Conservation (phyloP, 495 filamentous ascomycete species). For the Filosporella fistucella region DNA sequence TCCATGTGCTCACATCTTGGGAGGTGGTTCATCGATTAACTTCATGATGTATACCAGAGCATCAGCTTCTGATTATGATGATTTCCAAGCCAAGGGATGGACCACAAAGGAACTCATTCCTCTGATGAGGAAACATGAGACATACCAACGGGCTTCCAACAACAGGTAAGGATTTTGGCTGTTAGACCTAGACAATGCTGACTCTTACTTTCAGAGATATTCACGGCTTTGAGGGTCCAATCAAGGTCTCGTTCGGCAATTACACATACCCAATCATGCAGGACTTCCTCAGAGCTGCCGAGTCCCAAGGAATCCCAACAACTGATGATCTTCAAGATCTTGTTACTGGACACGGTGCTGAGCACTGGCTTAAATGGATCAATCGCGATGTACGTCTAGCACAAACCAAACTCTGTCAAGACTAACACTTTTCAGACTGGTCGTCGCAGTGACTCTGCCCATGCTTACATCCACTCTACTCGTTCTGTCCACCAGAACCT, state of each 20-base stretch:
- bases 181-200: neutral
- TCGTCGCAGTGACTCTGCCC: constrained; percentile 69
- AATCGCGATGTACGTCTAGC: constrained; percentile 52
- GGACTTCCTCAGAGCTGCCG: constrained; percentile 75
- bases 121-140: constrained; percentile 81
- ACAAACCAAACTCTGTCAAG: neutral
- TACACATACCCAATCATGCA: constrained; percentile 69
- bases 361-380: constrained; percentile 65
- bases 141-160: constrained; percentile 72
- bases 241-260: constrained; percentile 83
- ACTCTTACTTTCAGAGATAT: constrained; percentile 40
- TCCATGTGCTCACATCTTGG: constrained; percentile 73
- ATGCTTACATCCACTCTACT: constrained; percentile 68
- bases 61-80: constrained; percentile 79
- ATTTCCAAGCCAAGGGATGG: constrained; percentile 80
- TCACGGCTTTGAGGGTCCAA: constrained; percentile 76
- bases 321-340: constrained; percentile 69
- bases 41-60: constrained; percentile 89
- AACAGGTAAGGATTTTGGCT: constrained; percentile 42
- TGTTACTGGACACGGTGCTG: constrained; percentile 54
- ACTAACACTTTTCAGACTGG: constrained; percentile 42
- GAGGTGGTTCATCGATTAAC: constrained; percentile 77
- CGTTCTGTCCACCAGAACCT: constrained; percentile 63
- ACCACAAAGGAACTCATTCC: constrained; percentile 73
- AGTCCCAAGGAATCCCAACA: constrained; percentile 70